These are phyloP conservation scores for Gossypium davidsonii DNA, from an alignment of 441 rosid species.

Conservation along the genomic window DNA sequence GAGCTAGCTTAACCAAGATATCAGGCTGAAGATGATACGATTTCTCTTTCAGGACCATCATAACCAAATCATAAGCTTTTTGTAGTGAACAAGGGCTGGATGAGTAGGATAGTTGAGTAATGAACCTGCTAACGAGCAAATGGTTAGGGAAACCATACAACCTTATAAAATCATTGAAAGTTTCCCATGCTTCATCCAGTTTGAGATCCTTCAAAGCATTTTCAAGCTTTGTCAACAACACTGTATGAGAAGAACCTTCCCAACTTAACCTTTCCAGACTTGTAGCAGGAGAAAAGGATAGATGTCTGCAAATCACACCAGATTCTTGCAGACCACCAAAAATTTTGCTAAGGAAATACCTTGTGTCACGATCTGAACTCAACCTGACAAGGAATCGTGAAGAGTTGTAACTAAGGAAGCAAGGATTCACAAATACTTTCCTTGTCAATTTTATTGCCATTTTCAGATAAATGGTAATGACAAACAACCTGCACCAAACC, in stretches of 20 bases:
- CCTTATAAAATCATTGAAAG: slow-evolving; percentile 50
- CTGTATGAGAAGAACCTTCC: slow-evolving; percentile 39
- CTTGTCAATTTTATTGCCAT: slow-evolving; percentile 15
- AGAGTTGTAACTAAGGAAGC: slow-evolving; percentile 10
- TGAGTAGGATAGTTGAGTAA: slow-evolving; percentile 55
- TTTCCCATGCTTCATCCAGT: slow-evolving; percentile 57
- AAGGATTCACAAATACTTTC: neutral
- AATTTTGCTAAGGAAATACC: neutral
- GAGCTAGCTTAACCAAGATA: slow-evolving; percentile 38
- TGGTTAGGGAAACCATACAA: slow-evolving; percentile 50
- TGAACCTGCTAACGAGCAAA: slow-evolving; percentile 33
- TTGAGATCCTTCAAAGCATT: slow-evolving; percentile 38
- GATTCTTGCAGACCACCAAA: slow-evolving; percentile 16
- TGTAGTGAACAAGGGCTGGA: slow-evolving; percentile 45
- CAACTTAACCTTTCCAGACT: slow-evolving; percentile 34
- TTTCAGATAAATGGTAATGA: neutral
- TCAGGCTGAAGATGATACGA: slow-evolving; percentile 30
- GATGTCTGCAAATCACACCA: neutral
- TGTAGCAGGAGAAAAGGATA: slow-evolving; percentile 20
- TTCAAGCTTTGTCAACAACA: slow-evolving; percentile 56
- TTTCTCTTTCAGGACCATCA: slow-evolving; percentile 36
- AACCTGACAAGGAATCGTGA: neutral
- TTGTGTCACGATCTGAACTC: neutral
- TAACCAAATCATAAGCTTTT: slow-evolving; percentile 47
- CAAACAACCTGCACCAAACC: slow-evolving; percentile 8